phyloP scores from a whole-genome alignment of 768 basidiomycete genomes.

The Mycena vitilis region DNA sequence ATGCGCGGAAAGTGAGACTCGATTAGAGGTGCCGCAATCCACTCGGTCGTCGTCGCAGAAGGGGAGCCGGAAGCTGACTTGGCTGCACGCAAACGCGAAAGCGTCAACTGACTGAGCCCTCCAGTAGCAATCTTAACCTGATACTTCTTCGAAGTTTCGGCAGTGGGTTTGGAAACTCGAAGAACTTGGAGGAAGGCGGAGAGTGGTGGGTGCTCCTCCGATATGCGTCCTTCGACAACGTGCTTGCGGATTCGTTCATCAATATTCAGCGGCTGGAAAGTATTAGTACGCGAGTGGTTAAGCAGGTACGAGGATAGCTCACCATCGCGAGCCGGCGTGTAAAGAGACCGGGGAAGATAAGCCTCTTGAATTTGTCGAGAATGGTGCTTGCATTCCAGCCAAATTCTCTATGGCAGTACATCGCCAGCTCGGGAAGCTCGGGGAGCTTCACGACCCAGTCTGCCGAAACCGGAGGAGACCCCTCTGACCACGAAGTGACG shows the following conservation, averaged over 20 bases:
- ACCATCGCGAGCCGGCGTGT: neutral
- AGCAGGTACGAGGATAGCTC: too few relatives aligned
- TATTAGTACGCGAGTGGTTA: neutral
- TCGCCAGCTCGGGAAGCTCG: slow-evolving; percentile 13
- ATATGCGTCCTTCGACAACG: neutral
- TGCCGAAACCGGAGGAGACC: neutral
- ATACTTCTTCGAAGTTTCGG: neutral
- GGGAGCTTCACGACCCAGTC: slow-evolving; percentile 21
- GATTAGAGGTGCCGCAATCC: neutral
- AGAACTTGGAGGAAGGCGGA: neutral
- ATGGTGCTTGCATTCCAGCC: slow-evolving; percentile 23
- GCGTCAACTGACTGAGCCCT: neutral
- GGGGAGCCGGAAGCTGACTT: neutral
- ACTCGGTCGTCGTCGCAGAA: neutral
- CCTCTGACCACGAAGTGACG: slow-evolving; percentile 27
- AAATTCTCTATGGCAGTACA: slow-evolving; percentile 25
- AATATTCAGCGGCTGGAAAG: neutral
- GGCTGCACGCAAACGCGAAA: neutral
- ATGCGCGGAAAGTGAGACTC: neutral
- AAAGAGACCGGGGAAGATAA: slow-evolving; percentile 9
- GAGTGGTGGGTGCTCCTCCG: neutral
- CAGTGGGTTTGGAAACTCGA: too few relatives aligned
- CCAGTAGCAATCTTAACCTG: neutral
- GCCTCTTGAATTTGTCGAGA: neutral
- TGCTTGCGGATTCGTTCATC: neutral